Conservation (phyloP, 108 stramenopile genomes). For the Skeletonema costatum region DNA sequence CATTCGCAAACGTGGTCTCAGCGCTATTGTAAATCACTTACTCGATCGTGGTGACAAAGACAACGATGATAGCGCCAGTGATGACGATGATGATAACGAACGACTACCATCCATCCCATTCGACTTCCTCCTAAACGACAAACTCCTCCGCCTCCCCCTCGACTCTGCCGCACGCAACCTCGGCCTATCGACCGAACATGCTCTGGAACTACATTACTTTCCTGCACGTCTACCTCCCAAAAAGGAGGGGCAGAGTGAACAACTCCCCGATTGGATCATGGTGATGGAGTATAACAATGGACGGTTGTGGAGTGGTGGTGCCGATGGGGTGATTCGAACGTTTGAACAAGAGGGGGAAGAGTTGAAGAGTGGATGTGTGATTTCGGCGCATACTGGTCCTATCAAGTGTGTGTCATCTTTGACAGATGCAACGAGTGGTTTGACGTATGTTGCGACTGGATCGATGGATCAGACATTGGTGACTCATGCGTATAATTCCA, state of each 20-base stretch:
- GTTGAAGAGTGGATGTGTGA: constrained; percentile 5
- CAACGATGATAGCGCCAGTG: constrained; percentile 27
- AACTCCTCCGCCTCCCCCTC: constrained; percentile 69
- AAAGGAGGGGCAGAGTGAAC: constrained; percentile 59
- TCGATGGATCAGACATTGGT: constrained; percentile 81
- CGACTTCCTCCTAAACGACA: constrained; percentile 78
- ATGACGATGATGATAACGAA: constrained; percentile 41
- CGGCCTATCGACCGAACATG: constrained; percentile 72
- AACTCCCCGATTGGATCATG: constrained; percentile 83
- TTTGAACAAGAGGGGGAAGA: constrained; percentile 15
- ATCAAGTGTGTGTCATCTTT: constrained; percentile 66
- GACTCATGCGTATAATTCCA: constrained; percentile 42
- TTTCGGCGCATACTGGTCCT: constrained; percentile 61
- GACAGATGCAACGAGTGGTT: background rate
- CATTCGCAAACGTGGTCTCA: constrained; percentile 77
- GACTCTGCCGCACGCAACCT: constrained; percentile 73
- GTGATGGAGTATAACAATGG: constrained; percentile 37
- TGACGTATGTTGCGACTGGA: constrained; percentile 64
- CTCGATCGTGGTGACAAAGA: constrained; percentile 52
- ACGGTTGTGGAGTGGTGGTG: constrained; percentile 43
- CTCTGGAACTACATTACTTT: constrained; percentile 72
- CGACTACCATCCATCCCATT: constrained; percentile 65
- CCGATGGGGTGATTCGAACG: constrained; percentile 72
- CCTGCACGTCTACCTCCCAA: constrained; percentile 67
- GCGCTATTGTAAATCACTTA: constrained; percentile 68